Conservation (phyloP, 202 grass and related monocot genomes). For the Thinopyrum obtusiflorum region DNA sequence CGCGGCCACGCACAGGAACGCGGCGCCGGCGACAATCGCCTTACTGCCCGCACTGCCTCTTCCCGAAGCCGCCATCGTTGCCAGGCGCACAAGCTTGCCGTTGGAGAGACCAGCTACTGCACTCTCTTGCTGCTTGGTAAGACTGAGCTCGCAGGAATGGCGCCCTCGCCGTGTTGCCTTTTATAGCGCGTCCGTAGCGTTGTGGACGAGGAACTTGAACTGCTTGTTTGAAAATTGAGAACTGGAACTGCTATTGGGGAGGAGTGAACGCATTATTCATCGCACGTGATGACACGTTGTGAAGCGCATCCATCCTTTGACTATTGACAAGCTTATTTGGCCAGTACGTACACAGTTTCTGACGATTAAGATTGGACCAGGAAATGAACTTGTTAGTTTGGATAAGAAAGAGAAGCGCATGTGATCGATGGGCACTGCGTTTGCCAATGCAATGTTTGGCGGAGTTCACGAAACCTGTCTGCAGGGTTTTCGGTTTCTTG, state of each 20-base stretch:
- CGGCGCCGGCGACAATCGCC: neutral
- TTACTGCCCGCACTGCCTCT: slow-evolving; percentile 45
- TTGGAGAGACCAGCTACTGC: neutral
- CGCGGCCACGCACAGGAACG: neutral
- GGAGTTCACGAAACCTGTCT: neutral
- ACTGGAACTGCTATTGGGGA: neutral
- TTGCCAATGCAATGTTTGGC: neutral
- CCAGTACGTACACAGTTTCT: neutral
- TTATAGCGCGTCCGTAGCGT: neutral
- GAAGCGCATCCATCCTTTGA: neutral
- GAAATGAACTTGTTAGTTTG: neutral
- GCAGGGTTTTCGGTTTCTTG: neutral
- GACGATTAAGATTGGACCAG: too few relatives aligned
- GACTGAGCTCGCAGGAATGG: neutral
- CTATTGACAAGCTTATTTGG: neutral
- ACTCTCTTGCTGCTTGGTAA: neutral
- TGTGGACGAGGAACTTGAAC: too few relatives aligned
- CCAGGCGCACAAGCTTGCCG: neutral
- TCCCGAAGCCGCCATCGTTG: slow-evolving; percentile 42
- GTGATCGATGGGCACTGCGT: neutral
- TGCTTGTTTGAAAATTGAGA: neutral
- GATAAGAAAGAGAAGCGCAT: neutral
- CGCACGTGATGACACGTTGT: slow-evolving; percentile 16
- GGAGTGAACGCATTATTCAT: neutral
- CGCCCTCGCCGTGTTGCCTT: neutral